These are phyloP conservation scores for Venturia effusa DNA, from an alignment of 2,329 filamentous ascomycete genomes.

Conservation along the genomic window DNA sequence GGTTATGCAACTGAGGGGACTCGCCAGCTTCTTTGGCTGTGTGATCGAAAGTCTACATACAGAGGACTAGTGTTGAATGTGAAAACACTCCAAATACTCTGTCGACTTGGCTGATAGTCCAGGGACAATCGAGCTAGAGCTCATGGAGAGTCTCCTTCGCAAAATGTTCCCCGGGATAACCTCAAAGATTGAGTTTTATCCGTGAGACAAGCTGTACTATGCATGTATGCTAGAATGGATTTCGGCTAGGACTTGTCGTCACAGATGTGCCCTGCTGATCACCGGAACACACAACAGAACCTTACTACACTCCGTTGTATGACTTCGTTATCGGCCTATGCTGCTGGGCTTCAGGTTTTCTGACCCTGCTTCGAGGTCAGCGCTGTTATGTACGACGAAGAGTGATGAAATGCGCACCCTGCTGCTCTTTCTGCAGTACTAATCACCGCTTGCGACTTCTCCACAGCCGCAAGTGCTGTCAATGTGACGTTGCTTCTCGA, in stretches of 20 bases:
- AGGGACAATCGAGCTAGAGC: background rate
- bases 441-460: background rate
- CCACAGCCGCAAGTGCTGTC: background rate
- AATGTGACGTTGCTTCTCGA: background rate
- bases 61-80: background rate
- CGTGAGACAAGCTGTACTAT: background rate
- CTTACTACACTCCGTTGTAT: too few relatives aligned
- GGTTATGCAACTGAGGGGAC: background rate
- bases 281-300: too few relatives aligned
- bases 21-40: background rate
- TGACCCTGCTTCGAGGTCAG: background rate
- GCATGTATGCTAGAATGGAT: too few relatives aligned
- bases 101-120: background rate
- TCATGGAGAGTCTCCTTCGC: background rate
- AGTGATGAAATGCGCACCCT: too few relatives aligned
- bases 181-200: background rate
- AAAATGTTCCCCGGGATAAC: background rate
- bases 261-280: too few relatives aligned
- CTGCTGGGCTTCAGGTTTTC: too few relatives aligned
- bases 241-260: too few relatives aligned
- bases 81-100: background rate
- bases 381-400: too few relatives aligned
- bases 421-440: too few relatives aligned
- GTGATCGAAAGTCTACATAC: background rate
- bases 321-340: too few relatives aligned